Evolutionary conservation across 2,329 filamentous ascomycete genomes (phyloP), one percentile per base, ranked within the genome.

Genomic region (Pyricularia sp.): DNA sequence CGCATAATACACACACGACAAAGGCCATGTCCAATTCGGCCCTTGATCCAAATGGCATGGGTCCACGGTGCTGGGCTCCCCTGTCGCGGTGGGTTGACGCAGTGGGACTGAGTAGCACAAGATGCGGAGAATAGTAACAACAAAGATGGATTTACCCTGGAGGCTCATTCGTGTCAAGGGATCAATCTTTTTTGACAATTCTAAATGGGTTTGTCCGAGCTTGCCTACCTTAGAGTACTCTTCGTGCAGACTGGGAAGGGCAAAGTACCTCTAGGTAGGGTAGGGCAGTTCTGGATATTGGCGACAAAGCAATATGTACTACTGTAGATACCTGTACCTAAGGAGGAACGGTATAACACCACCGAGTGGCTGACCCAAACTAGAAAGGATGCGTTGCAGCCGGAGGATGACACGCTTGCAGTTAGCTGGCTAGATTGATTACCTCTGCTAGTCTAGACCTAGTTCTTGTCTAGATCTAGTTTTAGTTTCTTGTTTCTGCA

Each of bases 41-140:
- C 63, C 63, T 28, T n/a, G 63, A 31, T n/a, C 33, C 23, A 33
- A n/a, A 65, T 17, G 42, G 42, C 58, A 61, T 12, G 31, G 58
- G 58, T 23, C 7, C 4, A 25, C 23, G 23, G 59, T 26, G 23
- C 58, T 9, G 12, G 42, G 42, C 17, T n/a, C 42, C 42, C 42
- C n/a, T 50, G 58, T 26, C 17, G n/a, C 58, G 23, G 58, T 12
- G 58, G 58, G 23, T 61, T 23, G 55, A 28, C 5, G 42, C n/a
- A n/a, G 66, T 67, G 50, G 50, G 33, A 67, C 42, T 42, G 66
- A 17, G 66, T 67, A 31, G 66, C 61, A 68, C 30, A 55, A 31
- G 36, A 68, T 68, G 66, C 66, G 66, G 66, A 68, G 66, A 68
- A 30, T 61, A 50, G 55, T 59, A 50, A 61, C 58, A 61, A 25